Base-by-base conservation (phyloP, 352 stramenopile genomes). In the Plasmopara muralis region DNA sequence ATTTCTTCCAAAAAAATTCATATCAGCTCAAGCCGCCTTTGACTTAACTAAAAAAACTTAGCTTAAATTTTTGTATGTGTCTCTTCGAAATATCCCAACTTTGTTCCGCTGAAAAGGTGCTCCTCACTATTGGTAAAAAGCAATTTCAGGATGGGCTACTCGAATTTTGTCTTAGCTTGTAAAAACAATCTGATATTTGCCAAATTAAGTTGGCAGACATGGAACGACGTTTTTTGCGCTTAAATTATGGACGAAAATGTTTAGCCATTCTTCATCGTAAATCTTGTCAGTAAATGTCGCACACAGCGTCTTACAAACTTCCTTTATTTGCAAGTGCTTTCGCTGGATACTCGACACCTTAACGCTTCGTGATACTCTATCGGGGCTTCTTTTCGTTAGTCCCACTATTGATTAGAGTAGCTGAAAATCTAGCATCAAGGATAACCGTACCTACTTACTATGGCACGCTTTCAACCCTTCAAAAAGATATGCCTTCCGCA, bases 21-120 rank as follows among this genome's bases (percentile, higher is more conserved):
- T 52, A 8, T 38, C 52, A 3, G 52, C 35, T 9, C 14, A 49
- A 42, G n/a, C 13, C 2, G 35, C 35, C 1, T 30, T 53, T 38
- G 43, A 53, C 33, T 4, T 1, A 6, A 25, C 25, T 6, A 42
- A 29, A 12, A 52, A 52, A 43, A 25, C 0, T 20, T 9, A 20
- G 52, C 10, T 15, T 58, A 10, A 16, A 58, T 53, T 58, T 43
- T 35, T 58, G 4, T 57, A 52, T n/a, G 41, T 56, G 3, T 25
- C 20, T 6, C 43, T 57, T 14, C 4, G 4, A 14, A 14, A 9
- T 38, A 38, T 38, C 2, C 2, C 9, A 14, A 38, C 33, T 15
- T 42, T 0, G 15, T 44, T 1, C 47, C 43, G 25, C 16, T 37
- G 0, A 47, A 15, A 39, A 58, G 34, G 3, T 0, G 16, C 15